These are phyloP conservation scores for Flaveria sonorensis DNA, from an alignment of 129 eudicot species.

Conservation along the genomic window DNA sequence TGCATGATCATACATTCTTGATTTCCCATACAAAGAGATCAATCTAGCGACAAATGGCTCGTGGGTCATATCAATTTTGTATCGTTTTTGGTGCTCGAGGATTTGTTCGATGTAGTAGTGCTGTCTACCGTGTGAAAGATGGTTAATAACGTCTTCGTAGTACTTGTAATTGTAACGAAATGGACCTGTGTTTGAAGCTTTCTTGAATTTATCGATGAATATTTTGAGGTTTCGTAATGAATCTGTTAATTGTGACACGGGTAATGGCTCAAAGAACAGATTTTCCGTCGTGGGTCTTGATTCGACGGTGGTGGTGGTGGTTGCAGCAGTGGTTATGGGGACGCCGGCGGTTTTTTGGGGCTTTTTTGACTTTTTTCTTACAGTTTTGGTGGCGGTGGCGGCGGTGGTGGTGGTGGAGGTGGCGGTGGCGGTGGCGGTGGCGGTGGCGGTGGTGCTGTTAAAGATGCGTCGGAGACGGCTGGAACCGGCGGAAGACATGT, in stretches of 20 bases:
- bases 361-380: constrained; percentile 24
- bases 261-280: constrained; percentile 22
- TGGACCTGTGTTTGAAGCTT: constrained; percentile 18
- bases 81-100: constrained; percentile 53
- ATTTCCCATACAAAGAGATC: constrained; percentile 45
- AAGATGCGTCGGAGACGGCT: constrained; percentile 40
- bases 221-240: constrained; percentile 27
- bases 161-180: constrained; percentile 37
- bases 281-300: constrained; percentile 27
- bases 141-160: constrained; percentile 41
- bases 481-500: constrained; percentile 37
- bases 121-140: constrained; percentile 45
- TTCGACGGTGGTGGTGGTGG: constrained; percentile 15
- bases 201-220: constrained; percentile 42
- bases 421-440: neutral
- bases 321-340: constrained; percentile 8
- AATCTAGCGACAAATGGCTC: constrained; percentile 50
- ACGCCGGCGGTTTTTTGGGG: constrained; percentile 15
- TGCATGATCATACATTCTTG: constrained; percentile 59
- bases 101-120: constrained; percentile 45
- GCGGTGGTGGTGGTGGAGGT: constrained; percentile 5
- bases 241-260: constrained; percentile 28
- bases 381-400: constrained; percentile 24
- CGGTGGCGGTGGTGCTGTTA: constrained; percentile 7
- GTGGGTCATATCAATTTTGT: constrained; percentile 29